These are phyloP conservation scores for Debaryomycetaceae sp. DNA, from an alignment of 1,139 yeast genomes.

Conservation along the genomic window DNA sequence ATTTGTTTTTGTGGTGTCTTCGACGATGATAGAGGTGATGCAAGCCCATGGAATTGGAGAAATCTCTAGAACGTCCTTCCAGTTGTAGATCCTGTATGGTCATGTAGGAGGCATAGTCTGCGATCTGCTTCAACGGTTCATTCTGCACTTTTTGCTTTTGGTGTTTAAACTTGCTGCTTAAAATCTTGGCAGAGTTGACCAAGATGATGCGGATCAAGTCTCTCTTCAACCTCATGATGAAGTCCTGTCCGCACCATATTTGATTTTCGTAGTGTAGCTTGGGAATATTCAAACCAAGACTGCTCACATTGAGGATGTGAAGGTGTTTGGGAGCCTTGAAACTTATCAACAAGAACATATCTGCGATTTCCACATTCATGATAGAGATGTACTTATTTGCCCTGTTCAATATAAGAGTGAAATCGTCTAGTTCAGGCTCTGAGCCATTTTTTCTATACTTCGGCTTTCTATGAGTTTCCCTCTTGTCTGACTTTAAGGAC, in stretches of 20 bases:
- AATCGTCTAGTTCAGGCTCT: conserved; percentile 27
- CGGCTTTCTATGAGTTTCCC: neutral
- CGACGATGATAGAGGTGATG: neutral
- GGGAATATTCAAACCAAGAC: conserved; percentile 64
- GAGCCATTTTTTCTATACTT: neutral
- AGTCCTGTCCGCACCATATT: conserved; percentile 78
- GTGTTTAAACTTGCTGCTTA: conserved; percentile 69
- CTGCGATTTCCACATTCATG: conserved; percentile 53
- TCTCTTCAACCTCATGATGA: conserved; percentile 59
- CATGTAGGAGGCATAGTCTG: conserved; percentile 36
- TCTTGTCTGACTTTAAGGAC: neutral
- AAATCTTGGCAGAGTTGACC: conserved; percentile 73
- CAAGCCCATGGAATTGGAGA: conserved; percentile 3
- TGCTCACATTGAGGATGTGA: conserved; percentile 68
- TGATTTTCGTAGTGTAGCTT: conserved; percentile 59
- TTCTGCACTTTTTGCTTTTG: conserved; percentile 23
- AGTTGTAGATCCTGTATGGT: conserved; percentile 39
- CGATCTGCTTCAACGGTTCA: conserved; percentile 45
- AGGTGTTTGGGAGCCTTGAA: conserved; percentile 73
- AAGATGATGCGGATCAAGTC: conserved; percentile 68
- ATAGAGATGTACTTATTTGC: conserved; percentile 68
- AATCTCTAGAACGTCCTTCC: conserved; percentile 25
- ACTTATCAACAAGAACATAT: conserved; percentile 58
- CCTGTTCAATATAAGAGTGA: conserved; percentile 58
- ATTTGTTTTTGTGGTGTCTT: neutral